Evolutionary conservation across 441 rosid genomes (phyloP).

Genomic region (Francoa sonchifolia): DNA sequence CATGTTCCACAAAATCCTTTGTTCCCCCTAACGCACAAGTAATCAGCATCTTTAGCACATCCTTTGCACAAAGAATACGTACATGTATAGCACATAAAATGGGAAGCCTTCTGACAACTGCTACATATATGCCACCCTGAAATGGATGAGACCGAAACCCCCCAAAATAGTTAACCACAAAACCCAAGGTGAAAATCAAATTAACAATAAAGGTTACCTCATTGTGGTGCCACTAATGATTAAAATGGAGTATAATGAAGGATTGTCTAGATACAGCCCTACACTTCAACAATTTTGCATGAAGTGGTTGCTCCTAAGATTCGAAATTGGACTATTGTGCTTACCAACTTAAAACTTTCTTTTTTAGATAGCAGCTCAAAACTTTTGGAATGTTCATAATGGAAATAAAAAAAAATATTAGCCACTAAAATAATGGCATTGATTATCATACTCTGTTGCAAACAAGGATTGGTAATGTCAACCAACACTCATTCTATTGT

Average conservation of each 20-base stretch:
- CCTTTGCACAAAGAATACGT: conserved; percentile 91
- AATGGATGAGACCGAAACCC: conserved; percentile 13
- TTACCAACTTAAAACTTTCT: too few species aligned
- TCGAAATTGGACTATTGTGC: too few species aligned
- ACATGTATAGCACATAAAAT: conserved; percentile 95
- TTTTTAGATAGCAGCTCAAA: too few species aligned
- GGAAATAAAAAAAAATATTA: too few species aligned
- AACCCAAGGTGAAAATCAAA: not conserved
- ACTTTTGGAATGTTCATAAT: too few species aligned
- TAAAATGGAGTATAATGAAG: too few species aligned
- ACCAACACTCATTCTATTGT: not conserved
- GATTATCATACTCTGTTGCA: not conserved
- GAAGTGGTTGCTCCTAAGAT: too few species aligned
- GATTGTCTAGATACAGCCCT: too few species aligned
- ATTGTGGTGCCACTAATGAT: too few species aligned
- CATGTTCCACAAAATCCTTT: conserved; percentile 91
- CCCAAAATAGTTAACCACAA: not conserved
- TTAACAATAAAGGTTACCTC: not conserved
- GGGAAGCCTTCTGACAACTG: conserved; percentile 71
- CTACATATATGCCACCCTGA: conserved; percentile 99
- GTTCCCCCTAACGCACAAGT: conserved; percentile 54
- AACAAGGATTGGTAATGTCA: not conserved
- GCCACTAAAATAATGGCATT: not conserved
- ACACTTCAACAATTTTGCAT: too few species aligned
- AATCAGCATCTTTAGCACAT: conserved; percentile 85